Evolutionary conservation across 306 rosid genomes (phyloP).

Genomic region (Acacia crassicarpa): DNA sequence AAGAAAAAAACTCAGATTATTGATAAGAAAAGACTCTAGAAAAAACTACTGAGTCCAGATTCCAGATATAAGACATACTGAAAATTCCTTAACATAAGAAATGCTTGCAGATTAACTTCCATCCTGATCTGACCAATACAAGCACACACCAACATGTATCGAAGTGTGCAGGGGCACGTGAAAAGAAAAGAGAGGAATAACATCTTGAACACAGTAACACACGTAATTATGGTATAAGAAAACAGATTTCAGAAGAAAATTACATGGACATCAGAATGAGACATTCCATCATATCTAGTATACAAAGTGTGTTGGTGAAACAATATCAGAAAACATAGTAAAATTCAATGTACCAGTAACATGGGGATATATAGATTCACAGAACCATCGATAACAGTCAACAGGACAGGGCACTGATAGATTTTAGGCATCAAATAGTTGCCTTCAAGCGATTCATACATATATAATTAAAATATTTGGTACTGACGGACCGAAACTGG

Average conservation of each 20-base stretch:
- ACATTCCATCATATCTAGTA: neutral
- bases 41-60: slow-evolving; percentile 18
- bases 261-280: neutral
- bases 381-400: neutral
- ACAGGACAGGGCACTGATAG: neutral
- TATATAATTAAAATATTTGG: neutral
- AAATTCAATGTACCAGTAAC: neutral
- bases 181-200: slow-evolving; percentile 1
- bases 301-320: neutral
- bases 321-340: neutral
- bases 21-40: slow-evolving; percentile 16
- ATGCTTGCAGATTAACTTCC: slow-evolving; percentile 5
- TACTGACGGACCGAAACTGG: slow-evolving; percentile 1
- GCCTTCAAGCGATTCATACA: neutral
- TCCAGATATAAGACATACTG: slow-evolving; percentile 6
- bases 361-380: neutral
- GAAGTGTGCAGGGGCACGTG: neutral
- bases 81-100: slow-evolving; percentile 8
- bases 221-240: neutral
- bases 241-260: neutral
- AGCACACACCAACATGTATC: neutral
- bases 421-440: neutral
- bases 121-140: neutral
- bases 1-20: slow-evolving; percentile 22
- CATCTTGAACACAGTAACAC: slow-evolving; percentile 7